phyloP scores from a whole-genome alignment of 306 rosid species.

The Citrullus mucosospermus region DNA sequence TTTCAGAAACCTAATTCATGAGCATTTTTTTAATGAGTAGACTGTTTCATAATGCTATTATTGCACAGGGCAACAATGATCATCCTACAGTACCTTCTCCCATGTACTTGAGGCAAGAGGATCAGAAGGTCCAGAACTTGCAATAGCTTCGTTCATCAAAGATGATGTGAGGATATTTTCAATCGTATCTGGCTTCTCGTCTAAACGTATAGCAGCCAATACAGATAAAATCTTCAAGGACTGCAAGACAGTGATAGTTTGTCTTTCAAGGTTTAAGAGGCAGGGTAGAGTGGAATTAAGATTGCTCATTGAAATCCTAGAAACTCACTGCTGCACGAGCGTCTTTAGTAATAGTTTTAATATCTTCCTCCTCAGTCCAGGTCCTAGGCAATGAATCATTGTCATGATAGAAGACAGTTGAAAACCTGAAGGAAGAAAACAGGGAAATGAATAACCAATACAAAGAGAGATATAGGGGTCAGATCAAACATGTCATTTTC shows the following conservation, averaged over 20 bases:
- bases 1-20: slow-evolving; percentile 42
- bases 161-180: slow-evolving; percentile 38
- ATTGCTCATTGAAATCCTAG: neutral
- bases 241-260: slow-evolving; percentile 23
- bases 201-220: slow-evolving; percentile 77
- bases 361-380: slow-evolving; percentile 89
- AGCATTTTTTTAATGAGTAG: neutral
- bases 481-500: slow-evolving; percentile 1
- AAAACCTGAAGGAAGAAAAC: slow-evolving; percentile 42
- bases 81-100: slow-evolving; percentile 59
- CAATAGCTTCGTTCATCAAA: slow-evolving; percentile 37
- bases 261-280: neutral
- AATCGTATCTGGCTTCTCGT: slow-evolving; percentile 57
- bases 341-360: slow-evolving; percentile 58
- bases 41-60: neutral
- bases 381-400: slow-evolving; percentile 73
- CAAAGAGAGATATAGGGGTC: neutral
- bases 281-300: neutral
- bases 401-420: slow-evolving; percentile 69
- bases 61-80: slow-evolving; percentile 11
- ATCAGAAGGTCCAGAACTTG: slow-evolving; percentile 36
- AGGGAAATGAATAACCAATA: neutral
- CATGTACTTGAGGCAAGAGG: slow-evolving; percentile 80
- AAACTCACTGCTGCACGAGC: slow-evolving; percentile 55
- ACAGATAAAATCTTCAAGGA: slow-evolving; percentile 64